Percentiles rank a stretch among this genome's conserved stretches.
Evolutionary conservation across 2,329 filamentous ascomycete species (phyloP).

Genomic region (Harringtonia lauricola): DNA sequence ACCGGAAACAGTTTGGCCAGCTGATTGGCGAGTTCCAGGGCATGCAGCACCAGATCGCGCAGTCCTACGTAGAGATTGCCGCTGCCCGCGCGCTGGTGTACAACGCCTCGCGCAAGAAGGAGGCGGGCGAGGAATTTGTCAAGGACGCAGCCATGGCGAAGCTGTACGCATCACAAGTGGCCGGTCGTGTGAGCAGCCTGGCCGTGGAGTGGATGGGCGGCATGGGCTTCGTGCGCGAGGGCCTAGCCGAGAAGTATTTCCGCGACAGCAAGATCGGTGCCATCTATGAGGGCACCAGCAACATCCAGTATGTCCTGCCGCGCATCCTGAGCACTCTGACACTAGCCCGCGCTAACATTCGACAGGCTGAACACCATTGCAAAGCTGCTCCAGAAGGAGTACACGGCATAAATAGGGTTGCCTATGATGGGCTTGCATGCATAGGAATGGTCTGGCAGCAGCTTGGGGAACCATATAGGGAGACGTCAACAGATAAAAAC

Average conservation of each 20-base stretch:
- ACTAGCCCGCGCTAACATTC: background rate
- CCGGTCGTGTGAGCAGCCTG: slow-evolving; percentile 70
- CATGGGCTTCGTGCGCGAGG: slow-evolving; percentile 96
- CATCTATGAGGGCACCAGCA: slow-evolving; percentile 89
- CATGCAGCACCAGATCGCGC: slow-evolving; percentile 98
- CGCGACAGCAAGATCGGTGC: slow-evolving; percentile 97
- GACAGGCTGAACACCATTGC: slow-evolving; percentile 50
- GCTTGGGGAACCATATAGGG: too few relatives aligned
- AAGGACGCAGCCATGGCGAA: slow-evolving; percentile 97
- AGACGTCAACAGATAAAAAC: too few relatives aligned
- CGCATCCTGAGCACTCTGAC: too few relatives aligned
- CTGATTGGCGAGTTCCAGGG: slow-evolving; percentile 95
- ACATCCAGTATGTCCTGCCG: slow-evolving; percentile 46
- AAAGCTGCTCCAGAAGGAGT: slow-evolving; percentile 51
- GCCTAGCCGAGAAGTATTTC: slow-evolving; percentile 95
- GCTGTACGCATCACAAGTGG: slow-evolving; percentile 87
- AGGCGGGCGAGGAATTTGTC: slow-evolving; percentile 91
- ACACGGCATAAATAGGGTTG: slow-evolving; percentile 26
- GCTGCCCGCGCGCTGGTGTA: slow-evolving; percentile 88
- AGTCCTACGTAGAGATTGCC: slow-evolving; percentile 86
- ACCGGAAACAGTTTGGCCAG: slow-evolving; percentile 91
- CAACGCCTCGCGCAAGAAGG: slow-evolving; percentile 96
- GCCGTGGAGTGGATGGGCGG: slow-evolving; percentile 99
- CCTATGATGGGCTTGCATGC: too few relatives aligned
- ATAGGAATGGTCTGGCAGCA: too few relatives aligned